A percentile compares a stretch with the other conserved stretches of the same genome.
phyloP scores from a whole-genome alignment of 345 rosid species.

The Salix viminalis region DNA sequence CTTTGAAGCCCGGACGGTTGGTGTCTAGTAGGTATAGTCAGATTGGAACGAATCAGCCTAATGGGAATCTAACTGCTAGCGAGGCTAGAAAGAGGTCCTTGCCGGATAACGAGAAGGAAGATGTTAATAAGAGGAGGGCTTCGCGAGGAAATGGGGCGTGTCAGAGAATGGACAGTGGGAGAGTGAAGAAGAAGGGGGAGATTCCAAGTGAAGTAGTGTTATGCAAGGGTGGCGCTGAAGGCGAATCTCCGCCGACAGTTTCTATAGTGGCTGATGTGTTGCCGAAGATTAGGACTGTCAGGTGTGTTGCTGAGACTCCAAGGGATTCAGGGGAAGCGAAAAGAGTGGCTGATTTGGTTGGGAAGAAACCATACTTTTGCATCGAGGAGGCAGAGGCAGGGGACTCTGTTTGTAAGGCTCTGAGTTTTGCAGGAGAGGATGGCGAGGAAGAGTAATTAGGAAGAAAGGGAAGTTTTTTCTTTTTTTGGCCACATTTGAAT shows the following conservation, averaged over 20 bases:
- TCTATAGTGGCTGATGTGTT: slow-evolving; percentile 29
- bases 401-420: slow-evolving; percentile 13
- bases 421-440: slow-evolving; percentile 18
- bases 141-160: slow-evolving; percentile 36
- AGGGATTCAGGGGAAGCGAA: slow-evolving; percentile 89
- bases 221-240: slow-evolving; percentile 29
- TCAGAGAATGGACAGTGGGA: slow-evolving; percentile 33
- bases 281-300: slow-evolving; percentile 67
- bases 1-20: slow-evolving; percentile 58
- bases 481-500: not conserved
- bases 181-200: slow-evolving; percentile 91
- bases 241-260: slow-evolving; percentile 31
- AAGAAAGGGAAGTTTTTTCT: not conserved
- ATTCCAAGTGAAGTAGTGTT: slow-evolving; percentile 58
- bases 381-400: slow-evolving; percentile 15
- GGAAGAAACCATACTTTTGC: slow-evolving; percentile 50
- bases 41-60: slow-evolving; percentile 24
- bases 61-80: slow-evolving; percentile 15
- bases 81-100: slow-evolving; percentile 63
- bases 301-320: slow-evolving; percentile 54
- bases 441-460: not conserved
- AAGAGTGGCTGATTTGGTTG: slow-evolving; percentile 71
- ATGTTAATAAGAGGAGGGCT: slow-evolving; percentile 56
- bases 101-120: slow-evolving; percentile 62
- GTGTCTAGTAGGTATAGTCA: slow-evolving; percentile 77